These are phyloP conservation scores for Lophium mytilinum DNA, from an alignment of 495 filamentous ascomycete genomes.

Conservation along the genomic window DNA sequence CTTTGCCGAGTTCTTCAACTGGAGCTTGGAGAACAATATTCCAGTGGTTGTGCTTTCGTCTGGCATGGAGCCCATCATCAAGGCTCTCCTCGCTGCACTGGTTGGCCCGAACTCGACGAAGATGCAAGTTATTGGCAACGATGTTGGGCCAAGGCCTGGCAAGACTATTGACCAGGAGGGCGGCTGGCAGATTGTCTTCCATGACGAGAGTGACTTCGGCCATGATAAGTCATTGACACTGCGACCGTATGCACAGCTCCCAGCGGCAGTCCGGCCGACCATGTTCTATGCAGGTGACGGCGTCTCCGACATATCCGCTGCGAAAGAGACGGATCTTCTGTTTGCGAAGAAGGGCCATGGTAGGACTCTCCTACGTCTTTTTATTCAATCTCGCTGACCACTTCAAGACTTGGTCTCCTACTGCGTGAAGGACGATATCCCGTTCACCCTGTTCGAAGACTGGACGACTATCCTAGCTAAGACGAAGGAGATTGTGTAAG, in stretches of 20 bases:
- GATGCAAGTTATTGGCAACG: constrained; percentile 79
- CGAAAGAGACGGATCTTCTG: constrained; percentile 76
- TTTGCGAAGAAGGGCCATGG: constrained; percentile 88
- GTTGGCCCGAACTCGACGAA: constrained; percentile 65
- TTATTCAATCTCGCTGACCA: constrained; percentile 1
- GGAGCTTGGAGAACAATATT: constrained; percentile 70
- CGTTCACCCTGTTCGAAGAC: constrained; percentile 73
- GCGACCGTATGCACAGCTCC: constrained; percentile 66
- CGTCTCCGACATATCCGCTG: constrained; percentile 80
- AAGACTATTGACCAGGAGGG: constrained; percentile 67
- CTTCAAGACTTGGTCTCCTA: constrained; percentile 67
- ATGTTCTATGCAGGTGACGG: constrained; percentile 90
- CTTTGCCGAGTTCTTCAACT: constrained; percentile 80
- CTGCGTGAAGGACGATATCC: constrained; percentile 67
- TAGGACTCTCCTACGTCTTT: constrained; percentile 34
- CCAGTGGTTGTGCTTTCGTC: constrained; percentile 85
- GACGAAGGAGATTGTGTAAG: constrained; percentile 59
- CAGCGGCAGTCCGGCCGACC: constrained; percentile 56
- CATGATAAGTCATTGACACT: constrained; percentile 92
- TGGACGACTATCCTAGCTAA: constrained; percentile 67
- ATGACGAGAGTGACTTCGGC: constrained; percentile 79
- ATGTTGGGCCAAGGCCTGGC: constrained; percentile 56
- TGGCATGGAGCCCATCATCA: constrained; percentile 89
- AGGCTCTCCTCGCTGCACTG: constrained; percentile 66
- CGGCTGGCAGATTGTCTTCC: constrained; percentile 82